phyloP scores from a whole-genome alignment of 2,329 filamentous ascomycete species.

The Septoria linicola region DNA sequence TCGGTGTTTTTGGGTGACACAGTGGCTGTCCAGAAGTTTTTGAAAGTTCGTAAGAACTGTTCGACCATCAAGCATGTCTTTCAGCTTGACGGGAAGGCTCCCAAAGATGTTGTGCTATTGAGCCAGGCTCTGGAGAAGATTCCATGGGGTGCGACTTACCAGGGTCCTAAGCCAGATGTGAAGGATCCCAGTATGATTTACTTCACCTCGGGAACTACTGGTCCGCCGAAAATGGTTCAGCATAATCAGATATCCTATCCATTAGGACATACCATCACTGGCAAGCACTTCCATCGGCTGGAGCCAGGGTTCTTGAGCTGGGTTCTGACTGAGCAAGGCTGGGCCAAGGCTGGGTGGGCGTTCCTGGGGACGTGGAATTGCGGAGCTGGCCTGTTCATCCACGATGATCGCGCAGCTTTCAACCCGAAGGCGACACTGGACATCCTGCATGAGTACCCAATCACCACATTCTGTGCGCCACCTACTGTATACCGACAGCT shows the following conservation, averaged over 20 bases:
- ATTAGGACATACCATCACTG: constrained; percentile 42
- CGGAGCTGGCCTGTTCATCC: constrained; percentile 43
- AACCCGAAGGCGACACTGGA: constrained; percentile 34
- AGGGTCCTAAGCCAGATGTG: constrained; percentile 29
- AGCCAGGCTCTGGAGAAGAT: constrained; percentile 31
- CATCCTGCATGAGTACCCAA: constrained; percentile 41
- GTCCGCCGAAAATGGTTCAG: constrained; percentile 44
- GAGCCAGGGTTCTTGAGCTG: constrained; percentile 41
- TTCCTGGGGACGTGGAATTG: constrained; percentile 45
- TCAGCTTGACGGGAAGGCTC: constrained; percentile 30
- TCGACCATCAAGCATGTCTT: constrained; percentile 38
- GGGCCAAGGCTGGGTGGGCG: constrained; percentile 46
- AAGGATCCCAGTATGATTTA: constrained; percentile 41
- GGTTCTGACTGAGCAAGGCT: constrained; percentile 46
- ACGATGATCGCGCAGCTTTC: constrained; percentile 42
- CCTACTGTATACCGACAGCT: constrained; percentile 45
- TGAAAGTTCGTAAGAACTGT: constrained; percentile 36
- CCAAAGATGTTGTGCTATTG: constrained; percentile 34
- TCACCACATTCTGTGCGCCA: constrained; percentile 45
- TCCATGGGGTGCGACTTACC: constrained; percentile 28
- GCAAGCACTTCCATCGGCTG: constrained; percentile 42
- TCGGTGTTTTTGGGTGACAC: constrained; percentile 42
- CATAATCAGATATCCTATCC: constrained; percentile 46
- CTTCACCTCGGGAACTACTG: constrained; percentile 44
- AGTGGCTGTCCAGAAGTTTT: constrained; percentile 38